These are phyloP conservation scores for Malassezia obtusa DNA, from an alignment of 1,284 basidiomycete genomes.

Conservation along the genomic window DNA sequence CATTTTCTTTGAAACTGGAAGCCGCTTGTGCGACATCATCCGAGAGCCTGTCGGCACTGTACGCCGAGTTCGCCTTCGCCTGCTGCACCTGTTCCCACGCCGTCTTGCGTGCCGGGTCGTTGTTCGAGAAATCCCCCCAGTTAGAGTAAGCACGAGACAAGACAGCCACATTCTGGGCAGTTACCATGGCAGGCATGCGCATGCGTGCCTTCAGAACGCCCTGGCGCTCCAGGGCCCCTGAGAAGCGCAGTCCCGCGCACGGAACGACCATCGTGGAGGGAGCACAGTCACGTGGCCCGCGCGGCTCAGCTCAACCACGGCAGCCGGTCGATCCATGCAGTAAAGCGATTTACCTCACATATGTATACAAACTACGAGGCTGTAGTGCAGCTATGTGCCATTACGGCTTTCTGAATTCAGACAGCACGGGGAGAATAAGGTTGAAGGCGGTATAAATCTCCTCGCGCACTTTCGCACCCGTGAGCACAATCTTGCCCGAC, in stretches of 20 bases:
- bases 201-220: neutral
- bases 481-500: slow-evolving; percentile 96
- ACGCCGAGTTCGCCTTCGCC: neutral
- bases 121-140: neutral
- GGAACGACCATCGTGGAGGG: slow-evolving; percentile 5
- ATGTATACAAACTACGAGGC: too few species aligned
- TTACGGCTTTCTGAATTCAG: slow-evolving; percentile 49
- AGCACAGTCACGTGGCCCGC: neutral
- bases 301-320: too few species aligned
- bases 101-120: slow-evolving; percentile 8
- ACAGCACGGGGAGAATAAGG: slow-evolving; percentile 68
- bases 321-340: too few species aligned
- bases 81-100: neutral
- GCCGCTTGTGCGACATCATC: neutral
- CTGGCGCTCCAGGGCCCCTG: neutral
- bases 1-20: neutral
- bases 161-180: neutral
- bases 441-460: slow-evolving; percentile 99
- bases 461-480: slow-evolving; percentile 96
- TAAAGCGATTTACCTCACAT: too few species aligned
- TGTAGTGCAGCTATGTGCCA: too few species aligned
- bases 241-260: slow-evolving; percentile 5
- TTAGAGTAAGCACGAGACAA: slow-evolving; percentile 6
- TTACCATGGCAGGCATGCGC: too few species aligned
- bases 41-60: neutral